A percentile compares a stretch with the other conserved stretches of the same genome.
phyloP scores from a whole-genome alignment of 495 filamentous ascomycete species.

The Cercophora samala region DNA sequence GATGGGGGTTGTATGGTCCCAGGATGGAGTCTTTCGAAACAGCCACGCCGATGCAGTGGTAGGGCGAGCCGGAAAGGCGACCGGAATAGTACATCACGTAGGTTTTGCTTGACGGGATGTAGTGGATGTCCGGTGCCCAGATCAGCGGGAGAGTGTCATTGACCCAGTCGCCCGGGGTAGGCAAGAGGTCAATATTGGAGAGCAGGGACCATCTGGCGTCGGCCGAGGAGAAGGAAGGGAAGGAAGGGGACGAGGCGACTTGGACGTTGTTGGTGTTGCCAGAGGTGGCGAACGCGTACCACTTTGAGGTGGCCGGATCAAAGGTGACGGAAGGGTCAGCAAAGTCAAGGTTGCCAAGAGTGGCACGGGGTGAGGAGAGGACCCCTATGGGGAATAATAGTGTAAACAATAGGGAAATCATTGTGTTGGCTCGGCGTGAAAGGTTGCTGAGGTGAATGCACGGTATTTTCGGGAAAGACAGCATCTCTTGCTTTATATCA shows the following conservation, averaged over 20 bases:
- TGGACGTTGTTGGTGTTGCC: constrained; percentile 32
- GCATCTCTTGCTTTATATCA: neutral
- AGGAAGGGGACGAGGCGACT: constrained; percentile 23
- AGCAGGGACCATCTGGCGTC: constrained; percentile 26
- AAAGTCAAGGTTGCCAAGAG: constrained; percentile 28
- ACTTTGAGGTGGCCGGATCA: constrained; percentile 26
- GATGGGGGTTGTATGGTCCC: constrained; percentile 50
- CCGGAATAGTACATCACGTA: constrained; percentile 60
- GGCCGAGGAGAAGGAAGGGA: constrained; percentile 10
- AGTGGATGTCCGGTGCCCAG: constrained; percentile 51
- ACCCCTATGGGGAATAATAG: neutral
- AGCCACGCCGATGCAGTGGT: constrained; percentile 56
- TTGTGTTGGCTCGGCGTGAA: neutral
- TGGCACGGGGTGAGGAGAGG: constrained; percentile 2
- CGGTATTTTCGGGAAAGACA: neutral
- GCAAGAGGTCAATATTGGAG: constrained; percentile 28
- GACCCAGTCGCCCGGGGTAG: constrained; percentile 28
- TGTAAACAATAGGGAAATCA: neutral
- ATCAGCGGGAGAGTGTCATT: constrained; percentile 27
- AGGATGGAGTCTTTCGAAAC: constrained; percentile 30
- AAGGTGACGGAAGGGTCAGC: constrained; percentile 34
- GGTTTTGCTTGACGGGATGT: constrained; percentile 34
- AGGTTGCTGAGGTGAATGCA: neutral
- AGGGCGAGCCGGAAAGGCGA: constrained; percentile 28
- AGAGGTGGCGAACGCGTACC: constrained; percentile 37